Evolutionary conservation across 768 basidiomycete genomes (phyloP).

Genomic region (Leucogyrophana mollusca): DNA sequence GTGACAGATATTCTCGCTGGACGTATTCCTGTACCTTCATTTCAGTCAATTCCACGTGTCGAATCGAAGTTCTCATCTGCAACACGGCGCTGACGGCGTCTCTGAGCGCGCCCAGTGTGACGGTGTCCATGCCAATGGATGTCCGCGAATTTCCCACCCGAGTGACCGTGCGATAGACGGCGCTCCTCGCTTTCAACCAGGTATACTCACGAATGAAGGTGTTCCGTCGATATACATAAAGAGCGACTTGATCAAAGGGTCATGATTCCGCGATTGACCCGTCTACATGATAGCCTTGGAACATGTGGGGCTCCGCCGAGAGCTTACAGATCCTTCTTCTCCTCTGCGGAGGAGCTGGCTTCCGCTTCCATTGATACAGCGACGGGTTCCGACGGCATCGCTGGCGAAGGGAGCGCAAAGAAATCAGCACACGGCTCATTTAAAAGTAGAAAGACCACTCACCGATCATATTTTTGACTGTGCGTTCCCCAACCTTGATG

Average conservation of each 20-base stretch:
- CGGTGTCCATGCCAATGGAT: neutral
- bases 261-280: too few relatives aligned
- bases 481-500: constrained; percentile 71
- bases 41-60: too few relatives aligned
- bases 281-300: too few relatives aligned
- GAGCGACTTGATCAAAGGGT: too few relatives aligned
- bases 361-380: constrained; percentile 14
- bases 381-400: constrained; percentile 18
- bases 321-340: constrained; percentile 18
- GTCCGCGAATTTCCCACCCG: neutral
- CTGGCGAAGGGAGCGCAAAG: constrained; percentile 6
- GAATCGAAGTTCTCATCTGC: too few relatives aligned
- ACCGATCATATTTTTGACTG: constrained; percentile 64
- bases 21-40: too few relatives aligned
- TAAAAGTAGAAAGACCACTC: constrained; percentile 18
- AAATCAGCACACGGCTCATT: neutral
- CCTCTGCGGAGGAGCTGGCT: constrained; percentile 3
- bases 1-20: too few relatives aligned
- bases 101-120: too few relatives aligned
- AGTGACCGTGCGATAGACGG: neutral
- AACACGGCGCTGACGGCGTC: too few relatives aligned
- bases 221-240: too few relatives aligned
- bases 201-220: too few relatives aligned
- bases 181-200: neutral
- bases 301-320: constrained; percentile 2